phyloP scores from a whole-genome alignment of 495 filamentous ascomycete genomes.

The Neurospora sp. region DNA sequence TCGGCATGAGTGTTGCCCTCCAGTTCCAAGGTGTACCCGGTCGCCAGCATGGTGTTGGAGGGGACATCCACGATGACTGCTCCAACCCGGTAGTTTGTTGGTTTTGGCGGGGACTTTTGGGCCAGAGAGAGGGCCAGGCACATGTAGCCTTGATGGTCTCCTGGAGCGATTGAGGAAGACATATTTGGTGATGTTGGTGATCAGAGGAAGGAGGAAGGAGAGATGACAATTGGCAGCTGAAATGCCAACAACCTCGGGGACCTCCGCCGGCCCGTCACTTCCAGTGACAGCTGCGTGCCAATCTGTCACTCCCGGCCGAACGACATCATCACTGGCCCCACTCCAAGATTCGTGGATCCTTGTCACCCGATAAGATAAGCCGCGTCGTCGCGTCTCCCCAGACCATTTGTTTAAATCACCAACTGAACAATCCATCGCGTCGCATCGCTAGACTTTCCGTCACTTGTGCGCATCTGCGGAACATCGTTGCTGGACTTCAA shows the following conservation, averaged over 20 bases:
- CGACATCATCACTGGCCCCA: background rate
- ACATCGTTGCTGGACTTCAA: no score
- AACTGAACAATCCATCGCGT: background rate
- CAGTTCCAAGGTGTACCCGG: slow-evolving; percentile 85
- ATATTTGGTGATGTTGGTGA: background rate
- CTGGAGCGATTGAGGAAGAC: slow-evolving; percentile 17
- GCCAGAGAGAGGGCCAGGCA: slow-evolving; percentile 63
- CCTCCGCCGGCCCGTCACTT: background rate
- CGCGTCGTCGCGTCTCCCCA: slow-evolving; percentile 3
- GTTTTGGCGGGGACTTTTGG: slow-evolving; percentile 64
- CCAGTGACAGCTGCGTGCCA: no score
- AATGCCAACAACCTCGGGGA: background rate
- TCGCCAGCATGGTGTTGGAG: slow-evolving; percentile 57
- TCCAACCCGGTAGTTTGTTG: slow-evolving; percentile 89
- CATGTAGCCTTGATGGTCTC: slow-evolving; percentile 57
- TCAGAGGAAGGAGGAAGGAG: background rate
- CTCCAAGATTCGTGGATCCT: background rate
- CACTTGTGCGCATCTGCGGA: no score
- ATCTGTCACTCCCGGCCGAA: no score
- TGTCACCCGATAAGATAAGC: slow-evolving; percentile 1
- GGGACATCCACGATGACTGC: slow-evolving; percentile 60
- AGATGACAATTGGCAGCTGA: background rate
- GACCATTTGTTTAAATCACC: background rate
- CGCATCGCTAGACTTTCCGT: background rate
- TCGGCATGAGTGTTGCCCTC: slow-evolving; percentile 93